Percentiles rank a stretch among this genome's conserved stretches.
Conservation (phyloP, 495 filamentous ascomycete genomes). For the Trichodelitschia bisporula region DNA sequence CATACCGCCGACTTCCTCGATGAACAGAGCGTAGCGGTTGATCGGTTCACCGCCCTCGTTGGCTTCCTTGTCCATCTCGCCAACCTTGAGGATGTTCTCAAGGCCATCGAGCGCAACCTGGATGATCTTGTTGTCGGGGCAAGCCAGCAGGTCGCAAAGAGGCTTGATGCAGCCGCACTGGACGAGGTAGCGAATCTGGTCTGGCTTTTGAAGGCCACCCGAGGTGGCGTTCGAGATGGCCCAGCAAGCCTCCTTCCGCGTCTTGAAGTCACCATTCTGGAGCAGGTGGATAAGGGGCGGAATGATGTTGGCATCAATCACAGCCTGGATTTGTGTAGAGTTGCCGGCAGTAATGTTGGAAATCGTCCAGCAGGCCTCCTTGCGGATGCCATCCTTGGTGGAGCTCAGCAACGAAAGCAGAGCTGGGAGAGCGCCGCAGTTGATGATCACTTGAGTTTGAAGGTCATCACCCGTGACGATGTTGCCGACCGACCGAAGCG, state of each 20-base stretch:
- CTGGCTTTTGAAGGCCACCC: constrained; percentile 92
- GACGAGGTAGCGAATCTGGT: constrained; percentile 92
- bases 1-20: constrained; percentile 97
- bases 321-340: constrained; percentile 89
- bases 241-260: constrained; percentile 98
- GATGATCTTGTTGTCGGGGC: constrained; percentile 99
- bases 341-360: constrained; percentile 98
- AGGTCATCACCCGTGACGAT: constrained; percentile 98
- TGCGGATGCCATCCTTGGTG: constrained; percentile 94
- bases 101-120: constrained; percentile 95
- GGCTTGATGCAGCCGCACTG: constrained; percentile 88
- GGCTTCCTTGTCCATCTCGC: constrained; percentile 91
- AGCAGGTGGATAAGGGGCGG: constrained; percentile 88
- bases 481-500: constrained; percentile 91
- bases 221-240: constrained; percentile 98
- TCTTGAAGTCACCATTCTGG: constrained; percentile 96
- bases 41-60: constrained; percentile 50
- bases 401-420: constrained; percentile 82
- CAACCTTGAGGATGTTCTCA: constrained; percentile 98
- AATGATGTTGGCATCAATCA: constrained; percentile 92
- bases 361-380: constrained; percentile 99
- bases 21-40: constrained; percentile 94
- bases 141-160: constrained; percentile 82
- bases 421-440: constrained; percentile 81
- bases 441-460: constrained; percentile 98